Base-by-base conservation (phyloP, 2,329 filamentous ascomycete genomes). In the Chaetomium globosum region DNA sequence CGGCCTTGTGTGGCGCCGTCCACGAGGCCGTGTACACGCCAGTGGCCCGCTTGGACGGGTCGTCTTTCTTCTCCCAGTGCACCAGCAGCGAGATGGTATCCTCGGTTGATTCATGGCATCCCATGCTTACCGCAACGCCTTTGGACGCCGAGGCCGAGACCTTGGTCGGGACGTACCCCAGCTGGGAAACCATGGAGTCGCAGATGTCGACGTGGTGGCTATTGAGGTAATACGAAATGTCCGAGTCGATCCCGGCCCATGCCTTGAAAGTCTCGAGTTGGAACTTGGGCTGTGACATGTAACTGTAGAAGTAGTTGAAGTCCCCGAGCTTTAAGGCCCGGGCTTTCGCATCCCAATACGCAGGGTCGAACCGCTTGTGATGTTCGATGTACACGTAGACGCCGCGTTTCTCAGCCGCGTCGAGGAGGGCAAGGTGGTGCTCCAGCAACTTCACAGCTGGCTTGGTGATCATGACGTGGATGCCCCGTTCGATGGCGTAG, bases 221-320 rank as follows among this genome's bases (percentile, higher is more conserved):
- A 84, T 97, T 97, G 70, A 97, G 86, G 79, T 97, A 97, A 82
- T 97, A 97, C 10, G 89, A 93, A 73, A 97, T 97, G 77, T 97
- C 94, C 33, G 89, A 93, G 72, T 97, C 93, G 73, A 89, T 87
- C 69, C 93, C 93, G 0, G 93, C 93, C 93, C 93, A 97, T 3
- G 92, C 90, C 79, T 92, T 93, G 87, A 97, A 97, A 0, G 93
- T 97, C 82, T 96, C 91, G 56, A 97, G 85, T 80, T 96, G 93
- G 59, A 85, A 92, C 80, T 96, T 96, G 67, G 89, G 91, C 82
- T 97, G 93, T 58, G 88, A 92, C 93, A 97, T 96, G 85, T 97
- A 97, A 72, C 87, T 90, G 84, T 97, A 97, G 77, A 96, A 97
- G 83, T 97, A 97, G 83, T 96, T 97, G 87, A 97, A 97, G 79